A percentile compares a stretch with the other conserved stretches of the same genome.
Evolutionary conservation across 2,329 filamentous ascomycete genomes (phyloP).

Genomic region (Epichloe gansuensis): DNA sequence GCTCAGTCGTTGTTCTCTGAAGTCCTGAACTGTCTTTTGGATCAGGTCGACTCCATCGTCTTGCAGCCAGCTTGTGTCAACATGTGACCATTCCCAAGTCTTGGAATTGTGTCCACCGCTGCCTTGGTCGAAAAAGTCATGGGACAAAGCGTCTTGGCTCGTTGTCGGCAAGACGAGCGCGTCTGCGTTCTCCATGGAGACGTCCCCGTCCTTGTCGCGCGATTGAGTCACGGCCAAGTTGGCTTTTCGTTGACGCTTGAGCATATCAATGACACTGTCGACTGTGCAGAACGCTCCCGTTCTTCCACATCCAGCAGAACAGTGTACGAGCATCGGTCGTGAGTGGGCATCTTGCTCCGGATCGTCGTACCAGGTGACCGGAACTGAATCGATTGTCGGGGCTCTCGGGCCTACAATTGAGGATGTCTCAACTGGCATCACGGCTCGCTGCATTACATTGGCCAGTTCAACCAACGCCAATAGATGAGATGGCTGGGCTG

Average conservation of each 20-base stretch:
- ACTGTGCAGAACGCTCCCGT: slow-evolving; percentile 96
- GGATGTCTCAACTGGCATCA: slow-evolving; percentile 33
- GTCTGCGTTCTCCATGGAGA: slow-evolving; percentile 27
- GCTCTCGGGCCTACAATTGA: slow-evolving; percentile 20
- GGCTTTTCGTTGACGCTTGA: slow-evolving; percentile 63
- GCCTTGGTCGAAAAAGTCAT: slow-evolving; percentile 7
- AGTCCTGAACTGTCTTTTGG: slow-evolving; percentile 79
- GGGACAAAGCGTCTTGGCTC: slow-evolving; percentile 13
- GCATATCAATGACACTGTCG: slow-evolving; percentile 89
- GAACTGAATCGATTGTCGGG: slow-evolving; percentile 15
- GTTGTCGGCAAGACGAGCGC: slow-evolving; percentile 18
- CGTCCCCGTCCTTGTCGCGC: slow-evolving; percentile 29
- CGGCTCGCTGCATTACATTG: slow-evolving; percentile 56
- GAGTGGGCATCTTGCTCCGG: slow-evolving; percentile 39
- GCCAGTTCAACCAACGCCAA: slow-evolving; percentile 82
- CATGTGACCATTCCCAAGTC: slow-evolving; percentile 1
- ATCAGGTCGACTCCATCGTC: slow-evolving; percentile 66
- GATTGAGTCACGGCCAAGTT: slow-evolving; percentile 13
- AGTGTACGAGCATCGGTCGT: slow-evolving; percentile 81
- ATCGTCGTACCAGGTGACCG: slow-evolving; percentile 41
- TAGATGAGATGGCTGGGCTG: slow-evolving; percentile 76
- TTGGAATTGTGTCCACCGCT: slow-evolving; percentile 4
- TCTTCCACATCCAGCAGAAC: slow-evolving; percentile 87
- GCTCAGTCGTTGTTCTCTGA: slow-evolving; percentile 74
- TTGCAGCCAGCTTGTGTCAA: slow-evolving; percentile 52